Evolutionary conservation across 352 stramenopile species (phyloP).

Genomic region (Phytophthora nicotianae): DNA sequence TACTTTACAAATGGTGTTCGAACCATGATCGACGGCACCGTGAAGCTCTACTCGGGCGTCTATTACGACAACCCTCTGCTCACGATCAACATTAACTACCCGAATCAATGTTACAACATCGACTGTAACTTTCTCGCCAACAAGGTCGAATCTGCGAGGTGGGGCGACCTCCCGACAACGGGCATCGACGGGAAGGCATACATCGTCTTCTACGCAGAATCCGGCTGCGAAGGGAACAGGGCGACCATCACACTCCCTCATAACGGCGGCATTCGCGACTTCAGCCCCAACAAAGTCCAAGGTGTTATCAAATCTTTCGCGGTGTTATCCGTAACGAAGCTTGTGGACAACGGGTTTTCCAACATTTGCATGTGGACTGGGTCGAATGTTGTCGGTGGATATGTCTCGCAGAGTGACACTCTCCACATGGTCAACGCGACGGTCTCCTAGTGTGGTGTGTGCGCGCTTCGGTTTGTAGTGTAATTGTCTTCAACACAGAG

Average conservation of each 20-base stretch:
- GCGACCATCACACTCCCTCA: constrained; percentile 17
- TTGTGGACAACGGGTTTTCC: constrained; percentile 21
- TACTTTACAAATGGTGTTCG: neutral
- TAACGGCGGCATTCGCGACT: constrained; percentile 23
- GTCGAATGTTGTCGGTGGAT: constrained; percentile 22
- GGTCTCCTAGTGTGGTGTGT: constrained; percentile 7
- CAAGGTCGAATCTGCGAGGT: constrained; percentile 29
- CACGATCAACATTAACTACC: constrained; percentile 21
- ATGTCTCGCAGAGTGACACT: constrained; percentile 14
- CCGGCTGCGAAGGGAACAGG: constrained; percentile 13
- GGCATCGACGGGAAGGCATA: constrained; percentile 22
- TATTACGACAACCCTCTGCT: constrained; percentile 22
- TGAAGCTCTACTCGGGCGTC: constrained; percentile 19
- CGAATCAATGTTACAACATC: constrained; percentile 33
- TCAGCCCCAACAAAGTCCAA: constrained; percentile 18
- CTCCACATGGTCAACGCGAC: constrained; percentile 22
- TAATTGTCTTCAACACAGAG: too few relatives aligned
- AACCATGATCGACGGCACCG: constrained; percentile 8
- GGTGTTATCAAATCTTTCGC: constrained; percentile 24
- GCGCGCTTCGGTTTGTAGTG: too few relatives aligned
- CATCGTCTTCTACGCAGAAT: constrained; percentile 32
- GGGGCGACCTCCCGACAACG: constrained; percentile 20
- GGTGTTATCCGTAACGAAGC: constrained; percentile 3
- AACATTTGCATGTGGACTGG: constrained; percentile 30
- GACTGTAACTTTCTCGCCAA: constrained; percentile 24